Percentiles rank a stretch among this genome's conserved stretches.
Evolutionary conservation across 225 moss, liverwort and hornwort genomes (phyloP).

Genomic region (Neckera pumila): DNA sequence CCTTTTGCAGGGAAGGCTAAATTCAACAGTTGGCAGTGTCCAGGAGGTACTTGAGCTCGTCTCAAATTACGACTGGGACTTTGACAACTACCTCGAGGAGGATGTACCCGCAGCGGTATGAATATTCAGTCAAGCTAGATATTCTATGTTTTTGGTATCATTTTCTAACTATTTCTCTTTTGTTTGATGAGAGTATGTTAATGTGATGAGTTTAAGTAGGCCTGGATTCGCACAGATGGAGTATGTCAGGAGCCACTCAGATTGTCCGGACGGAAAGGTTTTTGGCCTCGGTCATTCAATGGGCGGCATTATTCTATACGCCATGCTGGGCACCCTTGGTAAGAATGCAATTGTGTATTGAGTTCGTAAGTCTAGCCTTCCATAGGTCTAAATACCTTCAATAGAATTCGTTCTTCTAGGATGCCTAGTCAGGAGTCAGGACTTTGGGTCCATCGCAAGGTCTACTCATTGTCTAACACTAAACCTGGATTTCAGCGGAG

Average conservation of each 20-base stretch:
- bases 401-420: neutral
- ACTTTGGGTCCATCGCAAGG: neutral
- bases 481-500: slow-evolving; percentile 27
- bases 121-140: neutral
- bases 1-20: slow-evolving; percentile 59
- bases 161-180: neutral
- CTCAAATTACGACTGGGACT: slow-evolving; percentile 94
- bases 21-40: slow-evolving; percentile 63
- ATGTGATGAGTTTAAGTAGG: neutral
- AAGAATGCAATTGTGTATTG: slow-evolving; percentile 2
- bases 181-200: neutral
- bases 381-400: neutral
- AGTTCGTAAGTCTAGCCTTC: neutral
- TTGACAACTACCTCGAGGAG: slow-evolving; percentile 90
- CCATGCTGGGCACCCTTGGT: slow-evolving; percentile 72
- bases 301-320: slow-evolving; percentile 95
- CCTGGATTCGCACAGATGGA: slow-evolving; percentile 56
- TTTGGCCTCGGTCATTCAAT: slow-evolving; percentile 87
- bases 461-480: neutral
- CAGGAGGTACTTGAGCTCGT: slow-evolving; percentile 72
- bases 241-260: slow-evolving; percentile 46
- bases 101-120: slow-evolving; percentile 88
- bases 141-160: neutral
- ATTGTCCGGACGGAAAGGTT: slow-evolving; percentile 69
- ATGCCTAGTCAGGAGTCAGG: neutral